Base-by-base conservation (phyloP, 225 moss, liverwort and hornwort species). In the Physcomitrellopsis africana region DNA sequence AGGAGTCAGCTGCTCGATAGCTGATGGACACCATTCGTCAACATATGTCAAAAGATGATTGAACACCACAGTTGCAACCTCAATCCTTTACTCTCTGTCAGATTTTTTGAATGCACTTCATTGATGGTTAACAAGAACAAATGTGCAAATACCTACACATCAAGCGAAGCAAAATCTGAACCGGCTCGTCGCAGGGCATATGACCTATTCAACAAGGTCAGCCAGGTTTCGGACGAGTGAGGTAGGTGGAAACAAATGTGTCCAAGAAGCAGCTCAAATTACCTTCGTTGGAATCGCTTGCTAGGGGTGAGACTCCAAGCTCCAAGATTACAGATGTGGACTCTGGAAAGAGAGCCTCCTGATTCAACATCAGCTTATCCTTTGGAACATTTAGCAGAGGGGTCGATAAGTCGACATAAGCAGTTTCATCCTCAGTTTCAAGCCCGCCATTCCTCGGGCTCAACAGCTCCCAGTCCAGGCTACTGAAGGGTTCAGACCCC, bases 251-350 rank as follows among this genome's bases (percentile, higher is more conserved):
- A 49, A 24, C 2, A 55, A 70, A 37, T 7, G 19, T 51, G 46
- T 70, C 62, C 20, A 51, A 70, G 43, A 65, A 26, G 32, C 67
- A 82, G 24, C 74, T 61, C 16, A 61, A 61, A 51, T 69, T 77
- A 87, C 87, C 87, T 84, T 57, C 62, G 66, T 80, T 75, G 44
- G 20, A n/a, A 42, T 77, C 80, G 82, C 18, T 23, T 51, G 69
- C 26, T 65, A 82, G 82, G 26, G 87, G 75, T 65, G 80, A 82
- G 78, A 67, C 52, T 54, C 77, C 84, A 65, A 77, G 84, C 75
- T 85, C 85, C 66, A 87, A 60, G 59, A 79, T 65, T 52, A 65
- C 65, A 77, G 77, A 81, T 19, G 71, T 59, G 63, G 27, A 62
- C 48, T 70, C 67, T 27, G 59, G 29, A 51, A 79, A 27, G 22